Conservation (phyloP, 345 rosid species). For the Euphorbia tirucalli region DNA sequence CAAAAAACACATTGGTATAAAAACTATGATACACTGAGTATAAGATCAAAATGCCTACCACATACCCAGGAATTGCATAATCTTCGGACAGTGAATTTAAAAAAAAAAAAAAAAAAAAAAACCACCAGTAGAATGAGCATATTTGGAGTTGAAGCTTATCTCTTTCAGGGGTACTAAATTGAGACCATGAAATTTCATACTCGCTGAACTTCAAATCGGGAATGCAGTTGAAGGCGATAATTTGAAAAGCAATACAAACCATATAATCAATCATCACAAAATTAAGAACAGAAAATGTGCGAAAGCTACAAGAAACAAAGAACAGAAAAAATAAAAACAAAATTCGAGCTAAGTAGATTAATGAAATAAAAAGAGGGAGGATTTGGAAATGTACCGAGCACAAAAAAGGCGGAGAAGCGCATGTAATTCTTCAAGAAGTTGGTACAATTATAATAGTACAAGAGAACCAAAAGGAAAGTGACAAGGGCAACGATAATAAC, state of each 20-base stretch:
- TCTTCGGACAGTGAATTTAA: too few species aligned
- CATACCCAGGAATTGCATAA: too few species aligned
- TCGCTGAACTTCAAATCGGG: background rate
- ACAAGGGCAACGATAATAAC: constrained; percentile 67
- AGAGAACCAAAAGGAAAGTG: constrained; percentile 77
- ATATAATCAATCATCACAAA: background rate
- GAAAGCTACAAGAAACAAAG: background rate
- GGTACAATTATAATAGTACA: constrained; percentile 92
- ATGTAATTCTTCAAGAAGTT: constrained; percentile 88
- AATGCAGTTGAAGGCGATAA: background rate
- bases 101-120: too few species aligned
- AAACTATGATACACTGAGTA: background rate
- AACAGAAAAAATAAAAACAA: background rate
- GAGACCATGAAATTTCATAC: background rate
- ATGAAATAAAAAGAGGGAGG: background rate
- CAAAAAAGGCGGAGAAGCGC: constrained; percentile 92
- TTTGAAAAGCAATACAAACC: background rate
- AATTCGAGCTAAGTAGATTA: background rate
- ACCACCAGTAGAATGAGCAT: background rate
- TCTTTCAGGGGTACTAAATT: background rate
- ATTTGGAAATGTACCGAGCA: constrained; percentile 41
- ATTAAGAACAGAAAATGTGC: background rate
- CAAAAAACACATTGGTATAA: background rate
- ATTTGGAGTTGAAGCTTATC: background rate
- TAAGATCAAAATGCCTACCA: too few species aligned